Base-by-base conservation (phyloP, 805 yeast species). In the Ogataea kodamae region DNA sequence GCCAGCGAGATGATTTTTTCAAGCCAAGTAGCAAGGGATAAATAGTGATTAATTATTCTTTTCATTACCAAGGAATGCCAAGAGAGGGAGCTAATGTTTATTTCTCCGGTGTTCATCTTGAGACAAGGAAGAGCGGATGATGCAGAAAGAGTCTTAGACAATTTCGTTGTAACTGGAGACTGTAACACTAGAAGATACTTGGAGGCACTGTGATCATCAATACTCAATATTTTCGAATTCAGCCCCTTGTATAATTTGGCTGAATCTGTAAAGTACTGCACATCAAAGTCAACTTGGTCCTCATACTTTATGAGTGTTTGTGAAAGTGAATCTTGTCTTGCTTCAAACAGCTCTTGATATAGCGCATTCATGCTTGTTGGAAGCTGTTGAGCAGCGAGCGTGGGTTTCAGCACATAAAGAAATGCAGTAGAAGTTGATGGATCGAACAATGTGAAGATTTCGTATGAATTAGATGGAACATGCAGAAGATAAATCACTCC, bases 61-160 rank as follows among this genome's bases (percentile, higher is more conserved):
- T 77, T 79, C 34, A 79, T 64, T 6, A 86, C 68, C 9, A 76
- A 63, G 2, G 74, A 56, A 54, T 86, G 92, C 96, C 96, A 88
- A 4, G 88, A 81, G 32, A 89, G 61, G 4, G 89, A 80, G 8
- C 90, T 88, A 18, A 83, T 57, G 1, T 75, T 62, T 12, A 76
- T 51, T 45, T 79, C 84, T 27, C 75, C 68, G 13, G 75, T 65
- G 12, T 70, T 65, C 72, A 83, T 71, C 37, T 69, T 70, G 22
- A 88, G 61, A 1, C 76, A 65, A 4, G 95, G 94, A 45, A 81
- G 68, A 13, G 73, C 78, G 6, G 62, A 39, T 4, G 78, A 48
- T 1, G 76, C 59, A 17, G 65, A 67, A 22, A 83, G 52, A 4
- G 68, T 46, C 33, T 64, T 68, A 28, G 65, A 39, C 3, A 87